Evolutionary conservation across 129 eudicot species (phyloP), one percentile per base, ranked within the genome.

Genomic region (Artemisia argyi): DNA sequence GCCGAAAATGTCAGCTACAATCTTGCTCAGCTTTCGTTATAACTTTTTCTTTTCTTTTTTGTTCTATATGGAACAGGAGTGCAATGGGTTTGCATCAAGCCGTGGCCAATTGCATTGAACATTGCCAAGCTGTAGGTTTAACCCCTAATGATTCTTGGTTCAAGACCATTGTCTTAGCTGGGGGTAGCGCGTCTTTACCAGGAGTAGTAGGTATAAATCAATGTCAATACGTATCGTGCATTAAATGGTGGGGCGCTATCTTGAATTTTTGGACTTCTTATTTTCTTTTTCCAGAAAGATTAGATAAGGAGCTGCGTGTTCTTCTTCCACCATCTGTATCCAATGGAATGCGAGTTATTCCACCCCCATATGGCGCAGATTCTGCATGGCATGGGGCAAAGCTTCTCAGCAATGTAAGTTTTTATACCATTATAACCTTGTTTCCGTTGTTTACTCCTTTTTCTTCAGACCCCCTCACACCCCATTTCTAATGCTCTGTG

Each of bases 341-440:
- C 60, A 84, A 22, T 51, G 99, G 94, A 69, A 76, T 95, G 61
- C 86, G 85, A 60, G 97, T 95, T 62, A 66, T 90, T 61, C 89
- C 99, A 69, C 91, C 99, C 18, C 97, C 97, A 14, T 82, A 83
- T 81, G 97, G 99, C 15, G 72, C 79, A 44, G 94, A 95, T 81
- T 88, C 97, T 51, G 97, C 96, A 46, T 95, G 99, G 99, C 81
- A 77, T 58, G 99, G 99, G 35, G 99, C 97, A 42, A 88, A 91
- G 85, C 94, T 95, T 78, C 76, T 95, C 52, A 88, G 97, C 89
- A 95, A 90, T 69, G 99, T 95, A 90, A 86, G 82, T 63, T 70
- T 51, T 42, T 18, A 3, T 26, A 9, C 16, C 10, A 1, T 3
- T 30, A 58, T 20, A 20, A 6, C 16, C 13, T 11, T 18, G 13